Percentiles rank a stretch among this genome's conserved stretches.
Conservation (phyloP, 179 eudicot genomes). For the Monotropa hypopitys region DNA sequence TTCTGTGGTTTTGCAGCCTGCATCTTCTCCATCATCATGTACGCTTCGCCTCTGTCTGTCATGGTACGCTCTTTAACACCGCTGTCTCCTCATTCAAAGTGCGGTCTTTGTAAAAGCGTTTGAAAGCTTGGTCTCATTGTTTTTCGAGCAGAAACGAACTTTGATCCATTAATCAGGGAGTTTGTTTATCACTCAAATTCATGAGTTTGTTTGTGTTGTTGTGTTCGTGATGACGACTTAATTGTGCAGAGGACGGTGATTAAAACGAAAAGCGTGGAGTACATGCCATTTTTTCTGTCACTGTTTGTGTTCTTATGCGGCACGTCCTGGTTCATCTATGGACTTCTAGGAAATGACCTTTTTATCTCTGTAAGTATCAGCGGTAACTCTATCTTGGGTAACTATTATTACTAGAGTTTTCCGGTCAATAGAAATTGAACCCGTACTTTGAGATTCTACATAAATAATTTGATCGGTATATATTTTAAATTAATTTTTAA, state of each 20-base stretch:
- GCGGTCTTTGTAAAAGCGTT: too few relatives aligned
- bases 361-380: constrained; percentile 51
- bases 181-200: too few relatives aligned
- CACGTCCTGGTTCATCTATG: constrained; percentile 70
- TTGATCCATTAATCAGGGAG: too few relatives aligned
- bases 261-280: constrained; percentile 75
- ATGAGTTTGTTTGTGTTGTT: neutral
- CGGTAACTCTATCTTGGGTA: neutral
- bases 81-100: neutral
- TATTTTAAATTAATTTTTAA: too few relatives aligned
- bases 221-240: neutral
- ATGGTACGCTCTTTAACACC: constrained; percentile 35
- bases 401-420: too few relatives aligned
- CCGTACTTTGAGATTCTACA: too few relatives aligned
- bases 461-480: too few relatives aligned
- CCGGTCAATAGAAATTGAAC: too few relatives aligned
- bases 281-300: constrained; percentile 72
- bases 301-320: constrained; percentile 73
- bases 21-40: constrained; percentile 67
- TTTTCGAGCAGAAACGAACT: neutral
- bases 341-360: constrained; percentile 63
- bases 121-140: neutral
- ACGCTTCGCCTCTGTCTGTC: constrained; percentile 71
- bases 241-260: constrained; percentile 61
- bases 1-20: constrained; percentile 61